These are phyloP conservation scores for Coemansia reversa DNA, from an alignment of 192 early-diverging fungal genomes.

Conservation along the genomic window DNA sequence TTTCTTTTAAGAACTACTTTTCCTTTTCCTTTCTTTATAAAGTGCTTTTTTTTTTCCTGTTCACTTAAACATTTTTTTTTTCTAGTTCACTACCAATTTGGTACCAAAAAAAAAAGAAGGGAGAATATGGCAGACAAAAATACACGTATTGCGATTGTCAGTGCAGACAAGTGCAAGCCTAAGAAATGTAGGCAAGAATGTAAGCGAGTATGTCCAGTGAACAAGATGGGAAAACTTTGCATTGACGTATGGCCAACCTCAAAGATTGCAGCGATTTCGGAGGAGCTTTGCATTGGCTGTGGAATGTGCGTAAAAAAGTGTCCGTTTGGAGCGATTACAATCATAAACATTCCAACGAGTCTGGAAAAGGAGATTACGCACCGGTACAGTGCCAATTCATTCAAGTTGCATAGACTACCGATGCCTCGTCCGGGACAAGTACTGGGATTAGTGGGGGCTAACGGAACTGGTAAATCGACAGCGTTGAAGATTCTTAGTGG, in stretches of 20 bases:
- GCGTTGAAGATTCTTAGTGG: conserved; percentile 93
- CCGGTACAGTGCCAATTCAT: conserved; percentile 94
- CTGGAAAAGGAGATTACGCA: conserved; percentile 93
- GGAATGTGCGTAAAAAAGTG: conserved; percentile 98
- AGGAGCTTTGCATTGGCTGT: conserved; percentile 96
- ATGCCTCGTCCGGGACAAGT: conserved; percentile 96
- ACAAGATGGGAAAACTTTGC: conserved; percentile 95
- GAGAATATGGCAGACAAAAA: conserved; percentile 91
- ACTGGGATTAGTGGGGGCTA: conserved; percentile 95
- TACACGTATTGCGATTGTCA: conserved; percentile 94
- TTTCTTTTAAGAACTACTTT: neutral
- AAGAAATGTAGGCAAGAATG: conserved; percentile 99
- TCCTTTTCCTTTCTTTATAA: neutral
- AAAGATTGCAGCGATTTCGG: conserved; percentile 92
- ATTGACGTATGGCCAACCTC: conserved; percentile 85
- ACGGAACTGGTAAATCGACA: conserved; percentile 93
- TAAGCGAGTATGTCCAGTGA: conserved; percentile 94
- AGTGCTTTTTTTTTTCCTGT: neutral
- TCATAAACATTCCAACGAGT: conserved; percentile 97
- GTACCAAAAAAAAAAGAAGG: neutral
- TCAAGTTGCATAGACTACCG: conserved; percentile 96
- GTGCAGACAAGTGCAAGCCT: conserved; percentile 94
- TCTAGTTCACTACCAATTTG: neutral
- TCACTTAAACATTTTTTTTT: too few species aligned
- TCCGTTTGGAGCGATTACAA: conserved; percentile 94